These are phyloP conservation scores for Bertia moriformis DNA, from an alignment of 2,329 filamentous ascomycete genomes.

Conservation along the genomic window DNA sequence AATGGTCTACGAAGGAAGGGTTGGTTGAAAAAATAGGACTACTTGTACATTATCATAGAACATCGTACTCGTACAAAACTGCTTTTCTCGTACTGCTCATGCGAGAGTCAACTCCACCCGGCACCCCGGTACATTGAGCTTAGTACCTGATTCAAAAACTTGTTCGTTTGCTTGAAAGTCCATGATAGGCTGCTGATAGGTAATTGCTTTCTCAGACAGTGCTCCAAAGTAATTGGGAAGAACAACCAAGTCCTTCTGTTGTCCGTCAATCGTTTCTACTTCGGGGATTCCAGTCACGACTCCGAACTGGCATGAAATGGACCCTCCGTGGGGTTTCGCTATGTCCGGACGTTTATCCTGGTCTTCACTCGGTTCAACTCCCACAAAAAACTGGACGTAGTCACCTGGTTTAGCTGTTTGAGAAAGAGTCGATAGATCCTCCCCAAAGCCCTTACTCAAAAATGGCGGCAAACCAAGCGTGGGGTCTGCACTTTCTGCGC, in stretches of 20 bases:
- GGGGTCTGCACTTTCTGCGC: background rate
- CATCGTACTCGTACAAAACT: too few relatives aligned
- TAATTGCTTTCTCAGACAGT: constrained; percentile 20
- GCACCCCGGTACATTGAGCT: constrained; percentile 17
- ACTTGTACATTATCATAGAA: background rate
- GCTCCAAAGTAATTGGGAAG: constrained; percentile 19
- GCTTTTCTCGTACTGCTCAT: too few relatives aligned
- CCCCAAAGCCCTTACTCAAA: constrained; percentile 8
- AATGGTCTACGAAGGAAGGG: background rate
- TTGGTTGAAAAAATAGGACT: background rate
- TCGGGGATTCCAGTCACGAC: background rate
- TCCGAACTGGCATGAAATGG: background rate
- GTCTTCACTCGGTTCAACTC: constrained; percentile 7
- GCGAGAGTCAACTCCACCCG: constrained; percentile 7
- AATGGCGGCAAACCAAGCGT: constrained; percentile 3
- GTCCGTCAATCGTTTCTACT: background rate
- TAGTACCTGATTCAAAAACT: constrained; percentile 9
- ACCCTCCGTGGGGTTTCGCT: background rate
- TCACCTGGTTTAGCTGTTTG: constrained; percentile 19
- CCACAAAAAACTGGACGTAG: constrained; percentile 22
- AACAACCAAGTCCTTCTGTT: constrained; percentile 8
- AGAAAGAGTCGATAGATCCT: constrained; percentile 18
- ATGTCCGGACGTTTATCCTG: too few relatives aligned
- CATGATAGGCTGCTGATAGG: constrained; percentile 6
- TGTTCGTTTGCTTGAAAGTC: background rate